Conservation (phyloP, 2,329 filamentous ascomycete genomes). For the Sclerotinia minor region DNA sequence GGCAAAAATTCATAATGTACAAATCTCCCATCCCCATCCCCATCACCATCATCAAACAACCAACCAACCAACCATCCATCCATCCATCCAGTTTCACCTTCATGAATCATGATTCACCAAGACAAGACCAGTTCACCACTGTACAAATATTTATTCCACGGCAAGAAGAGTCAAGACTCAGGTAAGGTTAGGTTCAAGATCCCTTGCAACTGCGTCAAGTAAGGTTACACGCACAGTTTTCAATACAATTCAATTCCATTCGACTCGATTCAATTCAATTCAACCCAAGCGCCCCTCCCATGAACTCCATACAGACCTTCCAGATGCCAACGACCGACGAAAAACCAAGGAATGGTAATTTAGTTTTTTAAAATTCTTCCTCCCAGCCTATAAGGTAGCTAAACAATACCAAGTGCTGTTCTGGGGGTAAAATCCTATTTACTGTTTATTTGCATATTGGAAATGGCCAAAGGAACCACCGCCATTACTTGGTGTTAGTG, state of each 20-base stretch:
- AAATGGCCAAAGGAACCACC: constrained; percentile 77
- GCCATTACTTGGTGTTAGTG: constrained; percentile 76
- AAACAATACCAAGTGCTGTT: not conserved
- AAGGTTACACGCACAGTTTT: not conserved
- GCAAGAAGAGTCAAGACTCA: not conserved
- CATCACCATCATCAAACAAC: not conserved
- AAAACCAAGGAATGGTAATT: constrained; percentile 12
- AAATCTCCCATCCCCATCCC: not conserved
- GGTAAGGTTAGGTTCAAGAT: not conserved
- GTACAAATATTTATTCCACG: not conserved
- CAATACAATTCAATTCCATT: not conserved
- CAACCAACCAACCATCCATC: too few relatives aligned
- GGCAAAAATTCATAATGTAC: constrained; percentile 10
- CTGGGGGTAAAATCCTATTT: not conserved
- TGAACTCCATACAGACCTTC: constrained; percentile 8
- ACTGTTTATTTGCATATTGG: constrained; percentile 39
- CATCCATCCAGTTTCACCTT: not conserved
- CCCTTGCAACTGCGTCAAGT: not conserved
- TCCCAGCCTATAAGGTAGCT: not conserved
- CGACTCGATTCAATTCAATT: not conserved
- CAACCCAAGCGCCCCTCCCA: constrained; percentile 10
- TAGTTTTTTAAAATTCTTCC: not conserved
- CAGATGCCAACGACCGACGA: not conserved
- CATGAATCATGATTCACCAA: not conserved
- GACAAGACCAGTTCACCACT: not conserved